Percentiles rank a stretch among this genome's conserved stretches.
These are phyloP conservation scores for Rhododendron ovatum DNA, from an alignment of 148 eudicot species.

Conservation along the genomic window DNA sequence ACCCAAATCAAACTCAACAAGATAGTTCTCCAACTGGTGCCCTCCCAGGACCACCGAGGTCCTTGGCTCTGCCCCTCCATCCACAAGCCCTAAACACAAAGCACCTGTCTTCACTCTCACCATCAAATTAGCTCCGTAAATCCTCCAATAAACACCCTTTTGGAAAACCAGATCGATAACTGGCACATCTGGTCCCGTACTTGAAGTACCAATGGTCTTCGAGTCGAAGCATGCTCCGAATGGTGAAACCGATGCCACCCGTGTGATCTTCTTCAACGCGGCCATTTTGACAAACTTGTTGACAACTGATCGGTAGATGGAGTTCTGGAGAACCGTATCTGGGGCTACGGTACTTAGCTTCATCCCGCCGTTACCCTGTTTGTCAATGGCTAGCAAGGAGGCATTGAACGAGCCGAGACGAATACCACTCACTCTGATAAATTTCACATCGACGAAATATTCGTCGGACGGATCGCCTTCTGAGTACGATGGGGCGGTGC, in stretches of 20 bases:
- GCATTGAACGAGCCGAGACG: not conserved
- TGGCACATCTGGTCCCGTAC: constrained; percentile 24
- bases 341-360: constrained; percentile 25
- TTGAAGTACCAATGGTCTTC: constrained; percentile 7
- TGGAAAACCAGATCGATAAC: constrained; percentile 22
- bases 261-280: constrained; percentile 15
- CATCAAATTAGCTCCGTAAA: constrained; percentile 31
- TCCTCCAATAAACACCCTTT: constrained; percentile 22
- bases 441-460: constrained; percentile 8
- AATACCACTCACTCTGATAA: constrained; percentile 16
- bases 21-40: constrained; percentile 31
- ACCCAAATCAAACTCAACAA: constrained; percentile 32
- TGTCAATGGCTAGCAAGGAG: constrained; percentile 18
- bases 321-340: constrained; percentile 14
- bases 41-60: constrained; percentile 34
- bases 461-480: not conserved
- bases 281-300: constrained; percentile 17
- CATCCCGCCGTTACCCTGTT: constrained; percentile 29
- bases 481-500: not conserved
- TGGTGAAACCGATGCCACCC: constrained; percentile 23
- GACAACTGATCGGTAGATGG: constrained; percentile 17
- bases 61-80: constrained; percentile 19
- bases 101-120: constrained; percentile 16
- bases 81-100: constrained; percentile 32
- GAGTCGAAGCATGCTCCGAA: constrained; percentile 29